Evolutionary conservation across 768 basidiomycete genomes (phyloP), one percentile per base, ranked within the genome.

Genomic region (Floccularia luteovirens): DNA sequence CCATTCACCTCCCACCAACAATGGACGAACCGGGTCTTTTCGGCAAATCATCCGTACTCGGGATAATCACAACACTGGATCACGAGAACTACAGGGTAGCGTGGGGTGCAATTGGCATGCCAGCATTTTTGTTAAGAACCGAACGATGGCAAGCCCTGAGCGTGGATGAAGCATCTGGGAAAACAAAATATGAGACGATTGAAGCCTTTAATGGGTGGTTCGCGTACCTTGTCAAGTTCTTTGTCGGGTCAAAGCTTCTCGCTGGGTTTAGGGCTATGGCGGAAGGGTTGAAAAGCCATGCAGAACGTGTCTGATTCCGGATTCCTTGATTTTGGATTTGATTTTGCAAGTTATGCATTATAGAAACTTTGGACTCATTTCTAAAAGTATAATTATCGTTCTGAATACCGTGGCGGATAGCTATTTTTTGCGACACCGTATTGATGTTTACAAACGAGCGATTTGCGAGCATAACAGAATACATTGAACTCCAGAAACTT

Each of bases 91-190:
- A 70, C 52, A 72, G 74, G 23, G 68, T 74, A 23, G 70, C 78
- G 14, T 87, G 84, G 84, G 49, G 57, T 24, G 63, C 64, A 23
- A 45, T 57, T 16, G 55, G 55, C 0, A 45, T 61, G 22, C 73
- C 76, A 1, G 27, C 43, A 0, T 78, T 72, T 67, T 43, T 80
- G n/a, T 47, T 85, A 21, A 42, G 46, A 21, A 59, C 73, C 2
- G 73, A 76, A 43, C 67, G 84, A 12, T 85, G 81, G 82, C 83
- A 87, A 56, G 63, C 62, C 42, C 53, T 87, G 38, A 71, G 61
- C 22, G 62, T 69, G 6, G 59, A 56, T 24, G 72, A 65, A 28
- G 66, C 62, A 1, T 75, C 70, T 25, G 70, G 73, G 48, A 61
- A 62, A 47, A 82, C 80, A 21, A 69, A 65, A 35, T 87, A 87